A percentile compares a stretch with the other conserved stretches of the same genome.
These are phyloP conservation scores for Lepidopterella palustris DNA, from an alignment of 495 filamentous ascomycete genomes.

Conservation along the genomic window DNA sequence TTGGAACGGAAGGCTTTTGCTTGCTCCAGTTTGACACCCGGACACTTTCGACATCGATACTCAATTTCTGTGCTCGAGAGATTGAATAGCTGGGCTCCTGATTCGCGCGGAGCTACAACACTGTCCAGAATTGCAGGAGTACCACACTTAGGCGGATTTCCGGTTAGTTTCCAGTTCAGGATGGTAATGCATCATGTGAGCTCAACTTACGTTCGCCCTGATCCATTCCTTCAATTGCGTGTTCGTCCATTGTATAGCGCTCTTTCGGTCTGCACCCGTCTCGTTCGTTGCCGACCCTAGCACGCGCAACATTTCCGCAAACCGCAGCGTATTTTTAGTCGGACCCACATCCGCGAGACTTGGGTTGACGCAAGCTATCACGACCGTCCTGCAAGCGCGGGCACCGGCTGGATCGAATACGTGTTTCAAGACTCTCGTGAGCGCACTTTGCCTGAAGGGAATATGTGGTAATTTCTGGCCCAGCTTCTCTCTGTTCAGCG, in stretches of 20 bases:
- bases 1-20: background rate
- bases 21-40: background rate
- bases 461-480: constrained; percentile 30
- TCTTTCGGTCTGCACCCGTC: background rate
- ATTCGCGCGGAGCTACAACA: background rate
- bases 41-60: background rate
- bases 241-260: constrained; percentile 13
- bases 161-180: background rate
- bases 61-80: background rate
- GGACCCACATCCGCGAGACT: constrained; percentile 24
- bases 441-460: constrained; percentile 34
- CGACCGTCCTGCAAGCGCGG: constrained; percentile 30
- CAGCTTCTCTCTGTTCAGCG: background rate
- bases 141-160: background rate
- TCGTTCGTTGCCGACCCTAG: constrained; percentile 10
- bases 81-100: background rate
- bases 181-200: background rate
- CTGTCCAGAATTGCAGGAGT: background rate
- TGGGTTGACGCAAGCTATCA: constrained; percentile 34
- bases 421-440: constrained; percentile 39
- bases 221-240: constrained; percentile 15
- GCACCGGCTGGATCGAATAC: constrained; percentile 26
- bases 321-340: constrained; percentile 30
- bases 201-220: constrained; percentile 6
- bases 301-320: constrained; percentile 29